Base-by-base conservation (phyloP, 225 moss, liverwort and hornwort genomes). In the Neckera pumila region DNA sequence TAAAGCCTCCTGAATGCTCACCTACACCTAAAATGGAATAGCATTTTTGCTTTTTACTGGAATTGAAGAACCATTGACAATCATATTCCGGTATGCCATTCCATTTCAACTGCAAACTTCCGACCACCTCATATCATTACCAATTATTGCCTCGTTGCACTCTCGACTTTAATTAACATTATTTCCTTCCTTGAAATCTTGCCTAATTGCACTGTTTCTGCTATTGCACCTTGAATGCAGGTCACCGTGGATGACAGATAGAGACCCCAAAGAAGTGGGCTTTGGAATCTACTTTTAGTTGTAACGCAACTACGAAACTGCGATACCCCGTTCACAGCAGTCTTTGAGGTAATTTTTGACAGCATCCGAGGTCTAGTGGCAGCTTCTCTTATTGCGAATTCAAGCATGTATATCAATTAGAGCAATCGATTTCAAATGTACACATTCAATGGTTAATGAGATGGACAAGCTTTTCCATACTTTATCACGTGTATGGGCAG, bases 161-260 rank as follows among this genome's bases (percentile, higher is more conserved):
- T 58, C 25, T 58, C 13, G 26, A 25, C 49, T 85, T 61, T 14
- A 21, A 14, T 42, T 43, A 53, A 36, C 36, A 57, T 34, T 4
- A 47, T 6, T 45, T 45, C 17, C 58, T 59, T 43, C 25, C 59
- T 43, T 45, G 34, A 58, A 34, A 25, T 34, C 13, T 79, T 11
- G 27, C 57, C 27, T 58, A 79, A 79, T 58, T 79, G 57, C n/a
- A 38, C 15, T 56, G n/a, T 25, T 73, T 34, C 53, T 87, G 54
- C 14, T 64, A 23, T 80, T 79, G 57, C 43, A 47, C 71, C 38
- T 86, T 84, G 54, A 88, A 93, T 89, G 92, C 92, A 96, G 94
- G 93, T 91, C 98, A 79, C 94, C 95, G 6, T 96, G 96, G 96
- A 95, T 96, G 96, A 92, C 94, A 86, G 97, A 98, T 57, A 90